These are phyloP conservation scores for Parmelia sp. DNA, from an alignment of 495 filamentous ascomycete species.

Conservation along the genomic window DNA sequence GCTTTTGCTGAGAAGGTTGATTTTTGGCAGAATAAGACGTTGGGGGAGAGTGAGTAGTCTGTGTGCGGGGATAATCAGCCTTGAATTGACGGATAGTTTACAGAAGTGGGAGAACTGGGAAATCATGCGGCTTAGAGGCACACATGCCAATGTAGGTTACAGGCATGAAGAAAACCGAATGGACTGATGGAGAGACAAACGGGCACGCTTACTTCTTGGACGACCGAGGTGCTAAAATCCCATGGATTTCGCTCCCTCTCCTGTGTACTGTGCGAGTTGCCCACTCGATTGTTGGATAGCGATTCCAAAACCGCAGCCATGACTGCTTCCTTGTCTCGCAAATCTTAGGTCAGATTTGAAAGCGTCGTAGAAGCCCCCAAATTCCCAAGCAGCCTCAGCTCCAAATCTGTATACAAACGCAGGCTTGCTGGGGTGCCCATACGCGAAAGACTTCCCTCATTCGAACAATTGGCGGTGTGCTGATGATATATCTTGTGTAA, in stretches of 20 bases:
- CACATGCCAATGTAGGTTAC: not conserved
- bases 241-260: constrained; percentile 9
- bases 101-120: not conserved
- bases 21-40: not conserved
- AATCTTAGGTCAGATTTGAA: not conserved
- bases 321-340: not conserved
- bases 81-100: not conserved
- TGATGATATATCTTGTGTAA: not conserved
- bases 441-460: not conserved
- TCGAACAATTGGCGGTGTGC: not conserved
- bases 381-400: not conserved
- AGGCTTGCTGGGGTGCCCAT: not conserved
- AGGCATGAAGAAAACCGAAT: not conserved
- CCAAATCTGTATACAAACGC: not conserved
- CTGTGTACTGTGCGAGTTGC: constrained; percentile 1
- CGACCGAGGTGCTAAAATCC: constrained; percentile 2
- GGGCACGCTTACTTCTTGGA: constrained; percentile 16
- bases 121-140: not conserved
- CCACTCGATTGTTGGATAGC: not conserved
- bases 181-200: not conserved
- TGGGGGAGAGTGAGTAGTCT: constrained; percentile 8
- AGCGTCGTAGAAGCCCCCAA: not conserved
- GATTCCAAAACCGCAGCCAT: constrained; percentile 18
- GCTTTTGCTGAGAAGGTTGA: constrained; percentile 10
- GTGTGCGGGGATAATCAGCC: not conserved